Evolutionary conservation across 257 asterid genomes (phyloP).

Genomic region (Solanum clarkiae): DNA sequence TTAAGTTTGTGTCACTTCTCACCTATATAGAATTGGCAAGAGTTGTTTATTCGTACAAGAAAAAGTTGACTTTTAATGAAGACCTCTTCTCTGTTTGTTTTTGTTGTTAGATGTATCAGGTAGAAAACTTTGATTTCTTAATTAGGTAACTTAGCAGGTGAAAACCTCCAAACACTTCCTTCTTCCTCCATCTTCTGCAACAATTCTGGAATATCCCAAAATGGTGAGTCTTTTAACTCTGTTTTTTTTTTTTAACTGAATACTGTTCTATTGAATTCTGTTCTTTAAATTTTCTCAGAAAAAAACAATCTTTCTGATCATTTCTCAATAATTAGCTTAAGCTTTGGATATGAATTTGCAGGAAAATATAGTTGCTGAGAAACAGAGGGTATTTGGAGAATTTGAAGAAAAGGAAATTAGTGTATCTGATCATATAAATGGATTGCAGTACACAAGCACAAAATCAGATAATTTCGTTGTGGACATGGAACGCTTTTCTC

Average conservation of each 20-base stretch:
- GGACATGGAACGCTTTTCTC: constrained; percentile 54
- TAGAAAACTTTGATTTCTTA: constrained; percentile 9
- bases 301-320: background rate
- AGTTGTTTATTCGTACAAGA: background rate
- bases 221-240: background rate
- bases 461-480: constrained; percentile 1
- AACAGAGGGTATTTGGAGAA: constrained; percentile 11
- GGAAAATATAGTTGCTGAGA: constrained; percentile 30
- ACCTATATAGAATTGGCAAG: background rate
- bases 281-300: background rate
- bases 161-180: constrained; percentile 1
- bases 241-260: background rate
- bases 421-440: background rate
- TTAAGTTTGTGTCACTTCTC: background rate
- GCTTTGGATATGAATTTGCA: background rate
- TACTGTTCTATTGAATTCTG: background rate
- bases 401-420: constrained; percentile 13
- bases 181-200: background rate
- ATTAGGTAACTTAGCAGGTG: constrained; percentile 11
- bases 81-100: constrained; percentile 4
- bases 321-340: background rate
- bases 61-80: constrained; percentile 15
- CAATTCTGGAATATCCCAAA: background rate
- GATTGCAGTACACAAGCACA: background rate
- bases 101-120: constrained; percentile 8